Base-by-base conservation (phyloP, 257 asterid genomes). In the Cinchona pubescens region DNA sequence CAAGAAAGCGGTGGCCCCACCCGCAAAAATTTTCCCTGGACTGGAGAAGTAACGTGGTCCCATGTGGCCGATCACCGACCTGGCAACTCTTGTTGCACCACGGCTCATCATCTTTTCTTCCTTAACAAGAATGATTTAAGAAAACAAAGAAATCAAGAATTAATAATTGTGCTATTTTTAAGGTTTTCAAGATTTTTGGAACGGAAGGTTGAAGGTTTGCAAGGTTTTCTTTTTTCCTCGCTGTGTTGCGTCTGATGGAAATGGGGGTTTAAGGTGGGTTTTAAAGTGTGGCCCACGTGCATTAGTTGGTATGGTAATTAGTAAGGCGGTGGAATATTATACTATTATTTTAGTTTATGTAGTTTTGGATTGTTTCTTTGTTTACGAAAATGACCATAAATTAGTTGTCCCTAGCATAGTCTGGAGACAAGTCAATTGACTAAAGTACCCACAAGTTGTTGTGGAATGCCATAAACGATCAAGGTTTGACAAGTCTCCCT, bases 61-160 rank as follows among this genome's bases (percentile, higher is more conserved):
- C 51, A 75, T 38, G 38, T 79, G 85, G 49, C 71, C 73, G 25
- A 84, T 21, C 76, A 82, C 68, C 42, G 86, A 59, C 71, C 84
- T 85, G 63, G 82, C 79, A 51, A 77, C 74, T 81, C 76, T 78
- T 25, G 88, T 68, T 40, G 88, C 79, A 55, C 89, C 79, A 38
- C 91, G 85, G 72, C 82, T 81, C 91, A 91, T 87, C 95, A 87
- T 91, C 69, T 49, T n/a, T n/a, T 69, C 12, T 49, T 27, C 48
- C 19, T 43, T 12, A 38, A 14, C 8, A 74, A 45, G 35, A 16
- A 32, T 38, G 61, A 64, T 61, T 35, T 8, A 25, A 37, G 48
- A 59, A 34, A 63, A 58, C 25, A 35, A 12, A 4, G 7, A 59
- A 2, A 30, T 25, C 23, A 59, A 59, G 35, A n/a, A n/a, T n/a